Percentiles rank a stretch among this genome's conserved stretches.
Evolutionary conservation across 2,329 filamentous ascomycete genomes (phyloP).

Genomic region (Botrytis cinerea): DNA sequence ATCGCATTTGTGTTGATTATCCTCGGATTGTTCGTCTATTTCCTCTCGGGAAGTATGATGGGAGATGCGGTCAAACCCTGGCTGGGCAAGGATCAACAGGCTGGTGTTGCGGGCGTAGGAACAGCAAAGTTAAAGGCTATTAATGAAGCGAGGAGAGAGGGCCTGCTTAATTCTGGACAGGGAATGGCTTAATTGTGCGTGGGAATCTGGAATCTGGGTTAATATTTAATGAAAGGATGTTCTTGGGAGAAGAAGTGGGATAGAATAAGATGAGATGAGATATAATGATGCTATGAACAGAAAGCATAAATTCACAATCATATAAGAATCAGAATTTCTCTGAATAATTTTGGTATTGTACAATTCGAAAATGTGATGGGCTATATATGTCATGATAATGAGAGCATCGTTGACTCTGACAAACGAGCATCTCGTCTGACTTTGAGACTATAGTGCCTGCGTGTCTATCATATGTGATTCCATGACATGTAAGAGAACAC

Average conservation of each 20-base stretch:
- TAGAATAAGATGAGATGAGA: neutral
- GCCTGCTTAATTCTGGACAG: constrained; percentile 26
- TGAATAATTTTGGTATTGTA: neutral
- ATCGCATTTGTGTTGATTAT: constrained; percentile 95
- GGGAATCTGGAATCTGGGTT: neutral
- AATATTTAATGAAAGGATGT: neutral
- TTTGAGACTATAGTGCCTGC: too few relatives aligned
- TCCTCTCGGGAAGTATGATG: constrained; percentile 76
- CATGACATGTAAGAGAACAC: too few relatives aligned
- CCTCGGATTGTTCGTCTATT: constrained; percentile 82
- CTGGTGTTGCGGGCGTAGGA: constrained; percentile 75
- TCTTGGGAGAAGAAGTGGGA: neutral
- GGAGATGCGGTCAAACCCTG: constrained; percentile 94
- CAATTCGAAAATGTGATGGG: neutral
- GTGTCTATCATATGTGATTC: too few relatives aligned
- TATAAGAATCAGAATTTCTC: neutral
- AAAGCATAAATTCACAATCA: neutral
- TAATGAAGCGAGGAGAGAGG: constrained; percentile 50
- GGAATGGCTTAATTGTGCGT: constrained; percentile 7
- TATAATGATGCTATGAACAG: neutral
- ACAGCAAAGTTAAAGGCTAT: constrained; percentile 80
- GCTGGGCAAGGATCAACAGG: constrained; percentile 84
- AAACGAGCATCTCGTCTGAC: too few relatives aligned
- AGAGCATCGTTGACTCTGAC: too few relatives aligned
- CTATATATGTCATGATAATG: neutral